Evolutionary conservation across 2,329 filamentous ascomycete species (phyloP).

Genomic region (Exophiala phaeomuriformis): DNA sequence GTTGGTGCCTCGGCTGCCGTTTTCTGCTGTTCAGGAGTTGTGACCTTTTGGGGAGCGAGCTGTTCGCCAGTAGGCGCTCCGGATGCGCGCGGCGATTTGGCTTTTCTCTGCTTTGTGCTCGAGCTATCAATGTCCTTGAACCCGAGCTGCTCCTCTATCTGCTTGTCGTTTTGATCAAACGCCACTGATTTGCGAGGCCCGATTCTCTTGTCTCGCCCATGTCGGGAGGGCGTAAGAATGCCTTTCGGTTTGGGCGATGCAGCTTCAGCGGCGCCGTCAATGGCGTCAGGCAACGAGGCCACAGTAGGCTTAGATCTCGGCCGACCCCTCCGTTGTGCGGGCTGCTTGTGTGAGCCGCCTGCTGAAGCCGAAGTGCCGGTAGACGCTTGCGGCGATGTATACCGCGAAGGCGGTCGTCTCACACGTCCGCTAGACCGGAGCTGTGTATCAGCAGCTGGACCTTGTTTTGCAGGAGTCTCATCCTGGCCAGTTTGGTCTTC

Average conservation of each 20-base stretch:
- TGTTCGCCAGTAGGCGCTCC: neutral
- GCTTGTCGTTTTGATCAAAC: slow-evolving; percentile 23
- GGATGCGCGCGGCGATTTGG: neutral
- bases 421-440: slow-evolving; percentile 10
- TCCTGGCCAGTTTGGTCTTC: neutral
- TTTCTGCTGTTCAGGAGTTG: neutral
- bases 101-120: slow-evolving; percentile 7
- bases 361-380: neutral
- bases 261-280: neutral
- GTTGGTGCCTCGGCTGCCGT: neutral
- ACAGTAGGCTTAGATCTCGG: neutral
- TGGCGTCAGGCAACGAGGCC: neutral
- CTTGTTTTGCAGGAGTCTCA: neutral
- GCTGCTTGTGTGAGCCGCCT: neutral
- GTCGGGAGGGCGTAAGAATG: slow-evolving; percentile 24
- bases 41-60: neutral
- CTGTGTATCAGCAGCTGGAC: neutral
- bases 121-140: slow-evolving; percentile 27
- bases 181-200: slow-evolving; percentile 24
- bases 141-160: slow-evolving; percentile 25
- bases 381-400: neutral
- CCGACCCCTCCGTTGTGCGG: neutral
- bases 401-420: slow-evolving; percentile 4
- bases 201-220: slow-evolving; percentile 8
- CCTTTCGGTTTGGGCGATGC: slow-evolving; percentile 24